Conservation (phyloP, 768 basidiomycete species). For the Leccinum subtestaceum region DNA sequence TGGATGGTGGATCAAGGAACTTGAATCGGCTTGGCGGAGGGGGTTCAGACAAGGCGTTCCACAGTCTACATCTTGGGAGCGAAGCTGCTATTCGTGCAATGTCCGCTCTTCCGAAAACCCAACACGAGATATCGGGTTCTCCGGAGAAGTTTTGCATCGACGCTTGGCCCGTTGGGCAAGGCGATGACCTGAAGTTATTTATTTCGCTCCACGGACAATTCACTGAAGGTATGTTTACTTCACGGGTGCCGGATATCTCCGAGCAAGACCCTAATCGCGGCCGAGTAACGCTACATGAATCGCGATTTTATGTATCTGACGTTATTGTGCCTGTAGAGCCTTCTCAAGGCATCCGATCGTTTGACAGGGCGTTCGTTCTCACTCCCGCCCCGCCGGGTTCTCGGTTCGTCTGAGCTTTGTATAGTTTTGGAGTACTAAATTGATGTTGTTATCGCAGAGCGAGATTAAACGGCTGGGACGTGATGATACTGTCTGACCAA, state of each 20-base stretch:
- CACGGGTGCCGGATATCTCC: slow-evolving; percentile 13
- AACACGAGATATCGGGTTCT: slow-evolving; percentile 77
- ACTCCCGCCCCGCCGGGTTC: slow-evolving; percentile 79
- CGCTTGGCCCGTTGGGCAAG: slow-evolving; percentile 71
- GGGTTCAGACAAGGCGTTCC: slow-evolving; percentile 58
- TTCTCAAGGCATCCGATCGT: slow-evolving; percentile 80
- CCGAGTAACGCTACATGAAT: not conserved
- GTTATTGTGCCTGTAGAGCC: slow-evolving; percentile 45
- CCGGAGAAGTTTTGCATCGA: slow-evolving; percentile 87
- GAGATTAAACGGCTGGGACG: slow-evolving; percentile 82
- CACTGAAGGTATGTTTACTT: slow-evolving; percentile 68
- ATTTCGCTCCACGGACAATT: slow-evolving; percentile 88
- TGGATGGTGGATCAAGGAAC: slow-evolving; percentile 69
- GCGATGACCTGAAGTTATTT: slow-evolving; percentile 53
- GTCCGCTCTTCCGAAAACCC: slow-evolving; percentile 65
- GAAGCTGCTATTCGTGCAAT: slow-evolving; percentile 63
- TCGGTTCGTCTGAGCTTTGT: slow-evolving; percentile 51
- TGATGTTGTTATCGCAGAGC: slow-evolving; percentile 48
- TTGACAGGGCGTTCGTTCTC: slow-evolving; percentile 89
- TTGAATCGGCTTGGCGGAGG: slow-evolving; percentile 62
- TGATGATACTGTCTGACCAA: slow-evolving; percentile 86
- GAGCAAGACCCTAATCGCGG: slow-evolving; percentile 3
- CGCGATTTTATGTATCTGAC: slow-evolving; percentile 24
- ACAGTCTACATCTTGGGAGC: slow-evolving; percentile 69
- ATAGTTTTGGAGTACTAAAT: not conserved